Evolutionary conservation across 495 filamentous ascomycete genomes (phyloP).

Genomic region (Aspergillus bertholletiae): DNA sequence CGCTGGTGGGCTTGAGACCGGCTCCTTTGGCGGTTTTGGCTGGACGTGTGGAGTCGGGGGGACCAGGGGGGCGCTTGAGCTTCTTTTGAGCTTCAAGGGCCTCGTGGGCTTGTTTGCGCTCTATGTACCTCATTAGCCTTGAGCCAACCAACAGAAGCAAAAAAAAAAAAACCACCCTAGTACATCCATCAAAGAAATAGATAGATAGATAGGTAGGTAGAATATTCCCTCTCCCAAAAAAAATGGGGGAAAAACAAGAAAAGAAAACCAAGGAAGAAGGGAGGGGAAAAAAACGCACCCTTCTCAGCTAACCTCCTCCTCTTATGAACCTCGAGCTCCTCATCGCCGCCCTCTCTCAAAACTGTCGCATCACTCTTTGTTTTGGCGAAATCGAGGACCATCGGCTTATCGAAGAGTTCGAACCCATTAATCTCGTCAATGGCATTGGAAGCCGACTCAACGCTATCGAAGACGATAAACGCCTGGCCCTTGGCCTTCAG

Average conservation of each 20-base stretch:
- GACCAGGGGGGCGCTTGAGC: slow-evolving; percentile 67
- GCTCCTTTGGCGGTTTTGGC: slow-evolving; percentile 71
- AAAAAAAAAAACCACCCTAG: neutral
- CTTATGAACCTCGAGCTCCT: slow-evolving; percentile 88
- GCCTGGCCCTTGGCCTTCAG: slow-evolving; percentile 93
- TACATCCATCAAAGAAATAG: too few relatives aligned
- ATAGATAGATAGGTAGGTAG: too few relatives aligned
- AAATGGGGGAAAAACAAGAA: too few relatives aligned
- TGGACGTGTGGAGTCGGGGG: slow-evolving; percentile 54
- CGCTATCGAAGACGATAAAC: slow-evolving; percentile 87
- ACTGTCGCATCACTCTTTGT: slow-evolving; percentile 89
- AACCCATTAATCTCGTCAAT: slow-evolving; percentile 92
- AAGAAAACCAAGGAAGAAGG: neutral
- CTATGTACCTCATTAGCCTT: slow-evolving; percentile 40
- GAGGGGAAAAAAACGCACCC: slow-evolving; percentile 49
- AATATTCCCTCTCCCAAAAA: too few relatives aligned
- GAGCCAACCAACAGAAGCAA: neutral
- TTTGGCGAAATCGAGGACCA: slow-evolving; percentile 81
- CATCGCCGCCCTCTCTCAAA: slow-evolving; percentile 61
- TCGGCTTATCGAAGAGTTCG: slow-evolving; percentile 89
- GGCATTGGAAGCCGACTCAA: slow-evolving; percentile 70
- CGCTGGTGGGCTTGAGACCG: slow-evolving; percentile 76
- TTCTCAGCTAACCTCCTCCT: slow-evolving; percentile 83
- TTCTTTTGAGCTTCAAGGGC: slow-evolving; percentile 78
- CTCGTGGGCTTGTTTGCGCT: slow-evolving; percentile 87